Base-by-base conservation (phyloP, 768 basidiomycete genomes). In the Antrodiella citrinella region DNA sequence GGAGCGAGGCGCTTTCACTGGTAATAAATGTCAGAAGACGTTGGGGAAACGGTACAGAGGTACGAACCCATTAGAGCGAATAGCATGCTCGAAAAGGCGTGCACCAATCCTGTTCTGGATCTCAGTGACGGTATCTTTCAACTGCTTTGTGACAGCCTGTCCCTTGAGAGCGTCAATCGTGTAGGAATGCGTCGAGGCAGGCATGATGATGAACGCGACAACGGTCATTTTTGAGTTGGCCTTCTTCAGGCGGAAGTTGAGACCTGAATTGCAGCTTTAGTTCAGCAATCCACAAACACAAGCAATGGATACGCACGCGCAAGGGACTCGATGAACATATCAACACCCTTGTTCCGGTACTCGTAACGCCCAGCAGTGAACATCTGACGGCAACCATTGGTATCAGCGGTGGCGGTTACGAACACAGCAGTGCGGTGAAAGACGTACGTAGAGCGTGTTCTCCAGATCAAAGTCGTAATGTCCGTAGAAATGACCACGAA, bases 291-390 rank as follows among this genome's bases (percentile, higher is more conserved):
- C 19, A 45, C 48, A 20, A 40, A 26, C 20, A 22, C n/a, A 26
- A 43, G 64, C n/a, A 49, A 24, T 19, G 18, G 19, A 42, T 19
- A 67, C 78, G 43, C 56, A 82, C 95, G 90, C 23, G 95, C 96
- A 50, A 99, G 81, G 15, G 86, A 78, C 69, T 99, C 96, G 58
- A 99, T 95, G 66, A 97, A 99, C 95, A 99, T 96, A 65, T 99
- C 96, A 24, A 98, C 93, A 50, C 96, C 96, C 73, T 99, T 99
- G 74, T 99, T 99, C 39, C 96, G 79, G 67, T 96, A 99, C 67
- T 99, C 96, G 67, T 99, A 99, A 41, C 96, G 82, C 39, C 96
- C 96, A n/a, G 96, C 96, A 13, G 92, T 98, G 70, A 99, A 99
- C 80, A 97, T 83, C 89, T 96, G 63, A 15, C 41, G 26, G 35